Evolutionary conservation across 768 basidiomycete species (phyloP).

Genomic region (Tulasnella calospora): DNA sequence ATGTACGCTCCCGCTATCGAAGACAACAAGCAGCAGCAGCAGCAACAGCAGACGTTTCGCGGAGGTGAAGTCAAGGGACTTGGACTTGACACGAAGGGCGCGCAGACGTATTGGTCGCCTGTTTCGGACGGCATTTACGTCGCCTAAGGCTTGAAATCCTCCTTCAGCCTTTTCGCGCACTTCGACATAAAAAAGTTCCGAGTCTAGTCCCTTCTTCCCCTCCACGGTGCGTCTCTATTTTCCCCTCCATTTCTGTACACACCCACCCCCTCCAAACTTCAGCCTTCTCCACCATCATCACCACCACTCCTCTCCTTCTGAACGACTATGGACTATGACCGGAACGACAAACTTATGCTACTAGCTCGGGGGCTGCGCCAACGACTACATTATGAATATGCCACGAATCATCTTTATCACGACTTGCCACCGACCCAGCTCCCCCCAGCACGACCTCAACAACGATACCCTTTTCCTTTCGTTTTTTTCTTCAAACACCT

Average conservation of each 20-base stretch:
- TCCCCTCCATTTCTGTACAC: background rate
- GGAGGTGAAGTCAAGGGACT: slow-evolving; percentile 3
- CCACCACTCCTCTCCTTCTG: background rate
- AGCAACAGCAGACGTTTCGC: background rate
- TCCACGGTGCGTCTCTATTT: background rate
- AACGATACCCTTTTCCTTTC: background rate
- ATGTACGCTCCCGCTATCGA: background rate
- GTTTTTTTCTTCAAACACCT: background rate
- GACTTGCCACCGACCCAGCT: background rate
- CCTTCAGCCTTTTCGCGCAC: too few species aligned
- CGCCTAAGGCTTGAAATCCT: background rate
- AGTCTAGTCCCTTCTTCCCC: background rate
- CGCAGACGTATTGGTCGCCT: background rate
- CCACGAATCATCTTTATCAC: background rate
- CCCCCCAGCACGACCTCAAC: background rate
- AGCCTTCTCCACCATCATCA: background rate
- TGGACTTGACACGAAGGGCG: background rate
- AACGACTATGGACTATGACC: background rate
- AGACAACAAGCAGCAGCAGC: background rate
- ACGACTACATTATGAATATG: background rate
- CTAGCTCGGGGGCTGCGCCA: background rate
- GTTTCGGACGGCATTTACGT: slow-evolving; percentile 13
- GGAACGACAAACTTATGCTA: background rate
- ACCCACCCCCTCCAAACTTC: background rate
- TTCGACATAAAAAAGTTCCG: background rate